phyloP scores from a whole-genome alignment of 805 yeast species.

The Candida pini region DNA sequence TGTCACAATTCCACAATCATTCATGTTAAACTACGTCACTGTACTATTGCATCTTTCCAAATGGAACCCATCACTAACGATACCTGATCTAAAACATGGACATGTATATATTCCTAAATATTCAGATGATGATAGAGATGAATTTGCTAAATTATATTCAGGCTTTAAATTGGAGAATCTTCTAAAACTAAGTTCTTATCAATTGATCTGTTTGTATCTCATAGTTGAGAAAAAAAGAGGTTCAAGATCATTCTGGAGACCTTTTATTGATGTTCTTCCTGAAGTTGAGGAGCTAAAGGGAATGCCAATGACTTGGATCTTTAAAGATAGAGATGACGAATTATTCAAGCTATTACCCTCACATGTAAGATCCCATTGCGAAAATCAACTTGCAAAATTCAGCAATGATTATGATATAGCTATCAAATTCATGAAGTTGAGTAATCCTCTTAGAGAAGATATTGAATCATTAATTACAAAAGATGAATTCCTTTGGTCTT shows the following conservation, averaged over 20 bases:
- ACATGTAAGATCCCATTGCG: conserved; percentile 34
- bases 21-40: conserved; percentile 53
- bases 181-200: conserved; percentile 49
- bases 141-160: conserved; percentile 11
- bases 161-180: conserved; percentile 27
- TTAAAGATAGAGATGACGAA: conserved; percentile 19
- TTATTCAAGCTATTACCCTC: conserved; percentile 39
- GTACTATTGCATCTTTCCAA: conserved; percentile 39
- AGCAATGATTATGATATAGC: conserved; percentile 39
- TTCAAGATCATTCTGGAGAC: conserved; percentile 53
- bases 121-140: conserved; percentile 1
- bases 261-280: conserved; percentile 66
- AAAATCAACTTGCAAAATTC: conserved; percentile 38
- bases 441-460: not conserved
- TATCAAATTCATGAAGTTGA: conserved; percentile 15
- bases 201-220: conserved; percentile 47
- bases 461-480: conserved; percentile 9
- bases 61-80: conserved; percentile 25
- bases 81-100: conserved; percentile 12
- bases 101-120: conserved; percentile 21
- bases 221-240: conserved; percentile 38
- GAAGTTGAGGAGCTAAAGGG: conserved; percentile 41
- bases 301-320: conserved; percentile 63
- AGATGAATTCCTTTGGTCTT: conserved; percentile 52
- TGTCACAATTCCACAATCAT: conserved; percentile 51